Conservation (phyloP, 495 filamentous ascomycete genomes). For the Lichina pygmaea region DNA sequence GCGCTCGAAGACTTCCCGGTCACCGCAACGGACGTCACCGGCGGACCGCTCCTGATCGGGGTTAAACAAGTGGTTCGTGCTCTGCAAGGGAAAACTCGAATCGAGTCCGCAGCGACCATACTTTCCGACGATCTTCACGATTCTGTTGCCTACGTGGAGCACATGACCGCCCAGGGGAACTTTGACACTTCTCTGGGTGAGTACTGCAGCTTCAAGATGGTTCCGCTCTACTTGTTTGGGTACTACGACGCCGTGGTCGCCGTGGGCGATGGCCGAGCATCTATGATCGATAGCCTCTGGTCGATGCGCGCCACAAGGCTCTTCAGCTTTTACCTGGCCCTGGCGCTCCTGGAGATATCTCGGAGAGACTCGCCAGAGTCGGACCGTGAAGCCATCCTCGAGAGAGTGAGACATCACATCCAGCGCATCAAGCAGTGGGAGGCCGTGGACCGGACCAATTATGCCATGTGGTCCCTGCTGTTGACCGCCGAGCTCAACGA, state of each 20-base stretch:
- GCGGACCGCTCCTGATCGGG: conserved; percentile 43
- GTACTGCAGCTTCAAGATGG: conserved; percentile 47
- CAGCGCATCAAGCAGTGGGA: conserved; percentile 31
- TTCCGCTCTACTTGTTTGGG: conserved; percentile 48
- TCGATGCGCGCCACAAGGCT: conserved; percentile 39
- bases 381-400: conserved; percentile 24
- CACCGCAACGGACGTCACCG: conserved; percentile 53
- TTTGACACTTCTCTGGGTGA: conserved; percentile 25
- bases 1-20: conserved; percentile 48
- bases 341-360: conserved; percentile 34
- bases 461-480: conserved; percentile 45
- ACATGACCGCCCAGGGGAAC: conserved; percentile 20
- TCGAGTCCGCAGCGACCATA: conserved; percentile 23
- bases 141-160: conserved; percentile 32
- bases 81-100: conserved; percentile 61
- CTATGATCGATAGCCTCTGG: conserved; percentile 36
- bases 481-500: conserved; percentile 51
- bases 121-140: conserved; percentile 50
- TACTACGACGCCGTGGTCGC: conserved; percentile 42
- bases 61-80: conserved; percentile 50
- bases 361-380: conserved; percentile 23
- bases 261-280: conserved; percentile 31
- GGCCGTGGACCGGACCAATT: conserved; percentile 47
- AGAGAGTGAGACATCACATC: conserved; percentile 15
- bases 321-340: conserved; percentile 38